Percentiles rank a stretch among this genome's conserved stretches.
Evolutionary conservation across 345 rosid genomes (phyloP).

Genomic region (Punica granatum): DNA sequence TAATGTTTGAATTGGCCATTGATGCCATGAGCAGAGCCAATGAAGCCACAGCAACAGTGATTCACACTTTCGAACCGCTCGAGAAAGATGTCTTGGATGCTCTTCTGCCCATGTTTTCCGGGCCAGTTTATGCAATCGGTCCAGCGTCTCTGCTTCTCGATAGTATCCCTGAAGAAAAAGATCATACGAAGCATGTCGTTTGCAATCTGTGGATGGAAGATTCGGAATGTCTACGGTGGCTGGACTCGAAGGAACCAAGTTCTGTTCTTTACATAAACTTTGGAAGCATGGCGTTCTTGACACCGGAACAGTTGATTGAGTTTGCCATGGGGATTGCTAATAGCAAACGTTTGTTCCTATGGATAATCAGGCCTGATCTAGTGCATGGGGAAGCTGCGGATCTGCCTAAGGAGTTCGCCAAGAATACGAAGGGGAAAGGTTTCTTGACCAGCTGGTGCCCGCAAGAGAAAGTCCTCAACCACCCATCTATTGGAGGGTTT

Average conservation of each 20-base stretch:
- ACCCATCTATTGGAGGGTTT: conserved; percentile 41
- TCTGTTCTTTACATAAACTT: no score
- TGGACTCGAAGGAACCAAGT: not conserved
- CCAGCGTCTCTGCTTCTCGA: not conserved
- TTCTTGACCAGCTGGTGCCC: conserved; percentile 44
- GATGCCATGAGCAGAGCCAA: conserved; percentile 3
- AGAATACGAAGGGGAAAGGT: conserved; percentile 23
- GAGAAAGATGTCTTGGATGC: conserved; percentile 5
- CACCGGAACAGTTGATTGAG: conserved; percentile 17
- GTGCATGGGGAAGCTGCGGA: no score
- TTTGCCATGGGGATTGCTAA: no score
- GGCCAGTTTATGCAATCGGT: not conserved
- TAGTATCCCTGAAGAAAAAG: not conserved
- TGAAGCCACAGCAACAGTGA: conserved; percentile 5
- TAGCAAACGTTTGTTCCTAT: no score
- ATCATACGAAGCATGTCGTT: not conserved
- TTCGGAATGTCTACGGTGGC: conserved; percentile 2
- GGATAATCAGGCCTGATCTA: no score
- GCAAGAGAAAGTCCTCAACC: no score
- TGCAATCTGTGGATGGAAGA: conserved; percentile 2
- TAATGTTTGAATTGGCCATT: not conserved
- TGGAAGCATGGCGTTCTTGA: not conserved
- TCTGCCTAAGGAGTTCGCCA: conserved; percentile 51
- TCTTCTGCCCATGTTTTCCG: not conserved
- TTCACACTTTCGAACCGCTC: conserved; percentile 8